Base-by-base conservation (phyloP, 2,329 filamentous ascomycete genomes). In the Claviceps sp. region DNA sequence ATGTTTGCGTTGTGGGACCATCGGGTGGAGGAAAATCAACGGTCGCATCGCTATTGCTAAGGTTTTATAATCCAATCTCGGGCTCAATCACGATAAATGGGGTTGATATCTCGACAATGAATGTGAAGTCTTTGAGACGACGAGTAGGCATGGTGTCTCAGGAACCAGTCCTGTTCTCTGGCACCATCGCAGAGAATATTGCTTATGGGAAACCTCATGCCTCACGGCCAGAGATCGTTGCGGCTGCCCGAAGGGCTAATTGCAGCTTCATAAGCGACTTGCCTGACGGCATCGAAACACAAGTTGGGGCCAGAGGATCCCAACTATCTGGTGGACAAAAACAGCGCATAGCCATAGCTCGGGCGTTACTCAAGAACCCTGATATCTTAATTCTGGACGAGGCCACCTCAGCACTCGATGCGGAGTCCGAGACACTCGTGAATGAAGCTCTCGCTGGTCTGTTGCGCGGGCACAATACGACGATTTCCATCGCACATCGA, bases 351-450 rank as follows among this genome's bases (percentile, higher is more conserved):
- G 93, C 93, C 39, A 98, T 98, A 66, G 93, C 93, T 5, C 82
- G 94, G 51, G 93, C 93, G 13, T 76, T 98, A 29, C 82, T 98
- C 59, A 97, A 97, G 68, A 81, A 96, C 56, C 94, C 94, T 0
- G 93, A 98, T 69, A 97, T 98, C 56, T 74, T 98, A 29, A 95
- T 98, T 54, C 79, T 98, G 1, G 93, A 98, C 63, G 93, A 98
- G 74, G 87, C 94, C 17, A 98, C 94, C 0, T 95, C 88, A 2
- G 93, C 93, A 0, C 77, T 98, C 7, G 93, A 98, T 64, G 93
- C 93, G 14, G 93, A 98, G 68, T 95, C 88, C 0, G 93, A 98
- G 67, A 97, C 93, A 0, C 78, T 97, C 2, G 93, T 98, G 54
- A 98, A 98, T 65, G 83, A 88, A 60, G 93, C 93, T 3, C 76